Conservation (phyloP, 192 early-diverging fungal genomes). For the Cetraspora pellucida region DNA sequence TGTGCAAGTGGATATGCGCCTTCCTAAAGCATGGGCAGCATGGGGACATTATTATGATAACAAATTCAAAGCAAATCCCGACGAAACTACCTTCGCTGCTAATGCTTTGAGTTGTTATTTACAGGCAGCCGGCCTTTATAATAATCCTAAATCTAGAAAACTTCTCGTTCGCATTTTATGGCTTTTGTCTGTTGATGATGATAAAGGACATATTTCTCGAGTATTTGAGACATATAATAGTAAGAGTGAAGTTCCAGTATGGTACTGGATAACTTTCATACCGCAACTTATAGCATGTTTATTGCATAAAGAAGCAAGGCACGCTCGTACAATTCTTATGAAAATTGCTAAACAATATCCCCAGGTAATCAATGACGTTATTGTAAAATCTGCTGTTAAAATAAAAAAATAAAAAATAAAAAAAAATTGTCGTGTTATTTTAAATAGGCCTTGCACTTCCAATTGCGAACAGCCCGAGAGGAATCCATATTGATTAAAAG, state of each 20-base stretch:
- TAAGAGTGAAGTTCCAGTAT: conserved; percentile 87
- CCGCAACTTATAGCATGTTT: conserved; percentile 89
- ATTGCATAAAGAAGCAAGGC: conserved; percentile 77
- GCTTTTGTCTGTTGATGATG: conserved; percentile 89
- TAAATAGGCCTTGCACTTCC: conserved; percentile 88
- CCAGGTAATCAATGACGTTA: conserved; percentile 56
- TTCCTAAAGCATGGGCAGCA: conserved; percentile 95
- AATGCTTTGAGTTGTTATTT: conserved; percentile 96
- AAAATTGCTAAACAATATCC: conserved; percentile 94
- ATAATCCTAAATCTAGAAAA: conserved; percentile 84
- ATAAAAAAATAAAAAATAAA: too few relatives aligned
- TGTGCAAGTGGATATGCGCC: conserved; percentile 83
- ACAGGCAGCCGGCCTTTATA: conserved; percentile 88
- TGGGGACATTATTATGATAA: conserved; percentile 96
- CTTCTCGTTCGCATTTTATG: conserved; percentile 92
- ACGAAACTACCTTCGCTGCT: conserved; percentile 77
- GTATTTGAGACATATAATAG: conserved; percentile 77
- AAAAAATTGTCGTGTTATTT: conserved; percentile 3
- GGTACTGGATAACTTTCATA: conserved; percentile 99
- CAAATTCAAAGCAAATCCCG: conserved; percentile 82
- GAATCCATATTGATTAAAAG: conserved; percentile 75
- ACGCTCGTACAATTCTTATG: conserved; percentile 81
- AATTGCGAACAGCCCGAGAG: conserved; percentile 89
- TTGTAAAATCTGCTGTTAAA: too few relatives aligned
- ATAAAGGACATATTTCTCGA: conserved; percentile 66